These are phyloP conservation scores for Aureobasidium sp. DNA, from an alignment of 2,329 filamentous ascomycete genomes.

Conservation along the genomic window DNA sequence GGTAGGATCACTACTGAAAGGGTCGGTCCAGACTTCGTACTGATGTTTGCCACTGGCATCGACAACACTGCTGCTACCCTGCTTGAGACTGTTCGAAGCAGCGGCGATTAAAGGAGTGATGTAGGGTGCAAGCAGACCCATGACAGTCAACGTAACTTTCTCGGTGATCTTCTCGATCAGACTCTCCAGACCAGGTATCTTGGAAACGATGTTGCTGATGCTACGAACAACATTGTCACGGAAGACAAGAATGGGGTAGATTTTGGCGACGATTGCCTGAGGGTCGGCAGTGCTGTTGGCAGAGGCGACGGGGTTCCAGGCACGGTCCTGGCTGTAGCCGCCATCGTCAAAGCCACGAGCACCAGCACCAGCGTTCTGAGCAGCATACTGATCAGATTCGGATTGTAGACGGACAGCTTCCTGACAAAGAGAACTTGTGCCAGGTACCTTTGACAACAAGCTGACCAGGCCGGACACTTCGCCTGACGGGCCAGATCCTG, in stretches of 20 bases:
- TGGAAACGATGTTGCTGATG: conserved; percentile 78
- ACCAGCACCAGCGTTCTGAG: conserved; percentile 27
- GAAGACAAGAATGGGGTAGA: conserved; percentile 92
- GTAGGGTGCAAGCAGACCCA: conserved; percentile 86
- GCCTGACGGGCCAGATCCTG: conserved; percentile 27
- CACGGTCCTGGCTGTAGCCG: conserved; percentile 31
- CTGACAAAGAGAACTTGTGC: conserved; percentile 38
- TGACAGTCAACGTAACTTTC: conserved; percentile 82
- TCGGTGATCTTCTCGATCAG: conserved; percentile 93
- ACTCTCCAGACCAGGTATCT: conserved; percentile 81
- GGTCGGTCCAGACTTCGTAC: conserved; percentile 44
- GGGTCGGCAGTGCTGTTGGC: conserved; percentile 54
- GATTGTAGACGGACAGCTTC: conserved; percentile 42
- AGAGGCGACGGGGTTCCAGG: conserved; percentile 23
- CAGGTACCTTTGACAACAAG: conserved; percentile 68
- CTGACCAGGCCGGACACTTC: conserved; percentile 51
- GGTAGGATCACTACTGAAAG: conserved; percentile 42
- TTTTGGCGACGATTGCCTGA: conserved; percentile 44
- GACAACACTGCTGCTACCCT: conserved; percentile 68
- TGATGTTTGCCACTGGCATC: conserved; percentile 45
- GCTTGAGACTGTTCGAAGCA: conserved; percentile 76
- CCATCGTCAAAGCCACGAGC: conserved; percentile 30
- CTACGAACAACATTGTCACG: conserved; percentile 87
- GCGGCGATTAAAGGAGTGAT: conserved; percentile 84
- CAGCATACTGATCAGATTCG: conserved; percentile 42